phyloP scores from a whole-genome alignment of 371 early-diverging fungal genomes.

The Mortierella sp. region DNA sequence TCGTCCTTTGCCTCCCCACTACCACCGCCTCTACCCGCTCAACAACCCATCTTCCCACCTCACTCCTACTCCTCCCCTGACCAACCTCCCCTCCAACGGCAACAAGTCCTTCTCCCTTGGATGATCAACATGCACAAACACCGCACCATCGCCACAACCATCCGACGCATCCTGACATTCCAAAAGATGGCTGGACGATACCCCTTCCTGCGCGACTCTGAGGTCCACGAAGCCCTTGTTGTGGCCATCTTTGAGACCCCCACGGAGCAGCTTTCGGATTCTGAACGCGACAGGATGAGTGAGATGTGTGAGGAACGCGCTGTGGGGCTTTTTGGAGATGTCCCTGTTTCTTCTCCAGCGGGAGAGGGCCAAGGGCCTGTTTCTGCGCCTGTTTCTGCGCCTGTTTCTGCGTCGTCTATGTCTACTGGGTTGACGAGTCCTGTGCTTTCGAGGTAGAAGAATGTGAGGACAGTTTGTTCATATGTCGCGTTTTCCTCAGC shows the following conservation, averaged over 20 bases:
- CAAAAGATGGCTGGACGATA: constrained; percentile 69
- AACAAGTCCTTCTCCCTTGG: constrained; percentile 7
- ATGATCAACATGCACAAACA: constrained; percentile 76
- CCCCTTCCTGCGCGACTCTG: constrained; percentile 64
- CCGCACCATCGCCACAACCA: constrained; percentile 72
- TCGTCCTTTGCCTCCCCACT: constrained; percentile 14
- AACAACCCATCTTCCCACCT: neutral
- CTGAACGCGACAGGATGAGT: constrained; percentile 43
- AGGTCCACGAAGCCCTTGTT: constrained; percentile 55
- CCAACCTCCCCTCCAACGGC: neutral
- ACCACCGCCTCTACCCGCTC: constrained; percentile 37
- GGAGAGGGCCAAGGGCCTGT: too few relatives aligned
- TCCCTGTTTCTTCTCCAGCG: too few relatives aligned
- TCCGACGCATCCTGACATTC: constrained; percentile 73
- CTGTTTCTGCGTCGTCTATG: too few relatives aligned
- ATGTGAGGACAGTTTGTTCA: neutral
- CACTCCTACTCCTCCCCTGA: neutral
- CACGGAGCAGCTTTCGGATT: constrained; percentile 9
- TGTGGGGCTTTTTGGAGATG: too few relatives aligned
- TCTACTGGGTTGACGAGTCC: constrained; percentile 21
- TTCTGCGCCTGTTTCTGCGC: too few relatives aligned
- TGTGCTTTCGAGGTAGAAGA: constrained; percentile 13
- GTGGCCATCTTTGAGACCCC: constrained; percentile 28
- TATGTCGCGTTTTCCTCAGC: neutral
- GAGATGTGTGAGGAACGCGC: constrained; percentile 45